Conservation (phyloP, 208 protist species). For the Phytomonas sp. region DNA sequence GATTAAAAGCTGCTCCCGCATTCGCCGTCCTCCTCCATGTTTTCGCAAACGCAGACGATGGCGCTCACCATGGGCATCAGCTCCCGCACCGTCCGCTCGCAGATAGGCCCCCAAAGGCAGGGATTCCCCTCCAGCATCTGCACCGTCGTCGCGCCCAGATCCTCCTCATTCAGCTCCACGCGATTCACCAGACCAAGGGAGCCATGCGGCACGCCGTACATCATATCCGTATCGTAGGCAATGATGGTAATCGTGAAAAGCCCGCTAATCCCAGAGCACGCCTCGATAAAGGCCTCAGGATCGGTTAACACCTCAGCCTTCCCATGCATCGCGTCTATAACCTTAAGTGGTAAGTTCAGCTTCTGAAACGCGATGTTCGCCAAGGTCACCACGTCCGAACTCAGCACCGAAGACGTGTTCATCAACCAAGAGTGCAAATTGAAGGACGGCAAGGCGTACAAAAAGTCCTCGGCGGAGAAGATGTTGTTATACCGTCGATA, state of each 20-base stretch:
- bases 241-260: constrained; percentile 68
- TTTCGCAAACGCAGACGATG: constrained; percentile 48
- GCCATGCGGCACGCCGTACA: constrained; percentile 68
- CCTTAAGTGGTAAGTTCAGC: constrained; percentile 63
- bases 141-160: constrained; percentile 22
- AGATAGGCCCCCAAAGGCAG: constrained; percentile 54
- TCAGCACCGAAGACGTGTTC: constrained; percentile 9
- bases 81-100: constrained; percentile 40
- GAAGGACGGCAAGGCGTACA: constrained; percentile 68
- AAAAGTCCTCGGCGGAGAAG: constrained; percentile 80
- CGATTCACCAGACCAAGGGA: constrained; percentile 77
- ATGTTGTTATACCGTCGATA: constrained; percentile 78
- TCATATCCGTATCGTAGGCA: constrained; percentile 59
- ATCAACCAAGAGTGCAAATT: constrained; percentile 54
- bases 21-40: constrained; percentile 18
- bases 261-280: constrained; percentile 45
- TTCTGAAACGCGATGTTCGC: constrained; percentile 53
- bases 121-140: constrained; percentile 80
- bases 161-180: constrained; percentile 16
- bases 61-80: constrained; percentile 36
- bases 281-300: constrained; percentile 26
- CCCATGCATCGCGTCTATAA: constrained; percentile 26
- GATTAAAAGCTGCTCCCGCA: not conserved
- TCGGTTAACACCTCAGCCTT: constrained; percentile 13
- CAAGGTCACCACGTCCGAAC: constrained; percentile 32